Percentiles rank a stretch among this genome's conserved stretches.
Evolutionary conservation across 371 early-diverging fungal genomes (phyloP).

Genomic region (Choanephora cucurbitarum): DNA sequence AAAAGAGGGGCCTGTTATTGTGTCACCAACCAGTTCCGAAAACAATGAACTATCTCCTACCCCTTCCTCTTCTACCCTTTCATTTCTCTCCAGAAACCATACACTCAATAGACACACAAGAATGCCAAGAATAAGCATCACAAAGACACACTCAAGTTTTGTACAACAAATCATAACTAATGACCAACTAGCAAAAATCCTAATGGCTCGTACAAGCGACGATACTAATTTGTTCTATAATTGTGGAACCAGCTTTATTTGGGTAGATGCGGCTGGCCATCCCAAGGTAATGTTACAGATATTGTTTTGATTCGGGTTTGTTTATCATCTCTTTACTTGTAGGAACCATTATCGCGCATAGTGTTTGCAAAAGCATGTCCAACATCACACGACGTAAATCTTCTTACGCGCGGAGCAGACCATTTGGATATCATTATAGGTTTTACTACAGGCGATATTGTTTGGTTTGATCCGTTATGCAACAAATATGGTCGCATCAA

Average conservation of each 20-base stretch:
- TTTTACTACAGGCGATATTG: slow-evolving; percentile 83
- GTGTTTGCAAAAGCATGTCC: slow-evolving; percentile 80
- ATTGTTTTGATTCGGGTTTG: too few relatives aligned
- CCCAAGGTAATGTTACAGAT: too few relatives aligned
- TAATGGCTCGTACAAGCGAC: slow-evolving; percentile 69
- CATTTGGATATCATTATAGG: slow-evolving; percentile 82
- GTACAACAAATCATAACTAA: slow-evolving; percentile 82
- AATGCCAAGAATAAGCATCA: slow-evolving; percentile 60
- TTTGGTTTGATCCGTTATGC: slow-evolving; percentile 82
- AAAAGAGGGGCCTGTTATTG: slow-evolving; percentile 10
- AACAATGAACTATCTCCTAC: slow-evolving; percentile 3
- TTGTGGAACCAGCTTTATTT: slow-evolving; percentile 75
- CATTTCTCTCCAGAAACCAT: slow-evolving; percentile 35
- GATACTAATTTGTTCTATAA: slow-evolving; percentile 86
- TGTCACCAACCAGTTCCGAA: slow-evolving; percentile 10
- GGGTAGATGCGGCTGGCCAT: slow-evolving; percentile 73
- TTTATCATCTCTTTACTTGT: background rate
- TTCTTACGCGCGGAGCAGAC: slow-evolving; percentile 69
- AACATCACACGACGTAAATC: slow-evolving; percentile 89
- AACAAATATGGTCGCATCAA: slow-evolving; percentile 71
- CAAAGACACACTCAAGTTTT: slow-evolving; percentile 72
- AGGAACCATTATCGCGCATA: slow-evolving; percentile 84
- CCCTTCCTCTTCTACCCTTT: slow-evolving; percentile 30
- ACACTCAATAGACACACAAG: slow-evolving; percentile 24
- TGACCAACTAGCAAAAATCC: slow-evolving; percentile 77